phyloP scores from a whole-genome alignment of 164 flowering plant species.

The Aristolochia fimbriata region DNA sequence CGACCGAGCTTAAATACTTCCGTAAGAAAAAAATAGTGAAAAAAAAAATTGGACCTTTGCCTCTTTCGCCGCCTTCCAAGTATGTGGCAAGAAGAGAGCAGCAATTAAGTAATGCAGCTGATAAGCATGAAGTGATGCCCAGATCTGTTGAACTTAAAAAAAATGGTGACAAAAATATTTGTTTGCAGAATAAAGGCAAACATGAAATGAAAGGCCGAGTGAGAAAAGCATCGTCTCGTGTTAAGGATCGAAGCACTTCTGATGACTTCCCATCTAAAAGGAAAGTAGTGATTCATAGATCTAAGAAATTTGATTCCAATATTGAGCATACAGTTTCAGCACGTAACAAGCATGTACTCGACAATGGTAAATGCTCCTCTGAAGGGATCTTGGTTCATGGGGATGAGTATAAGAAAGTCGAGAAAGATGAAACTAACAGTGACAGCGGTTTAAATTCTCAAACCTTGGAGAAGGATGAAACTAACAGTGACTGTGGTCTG shows the following conservation, averaged over 20 bases:
- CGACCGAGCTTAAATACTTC: conserved; percentile 28
- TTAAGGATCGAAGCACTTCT: conserved; percentile 5
- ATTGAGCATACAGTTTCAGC: conserved; percentile 8
- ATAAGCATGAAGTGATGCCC: conserved; percentile 16
- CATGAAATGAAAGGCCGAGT: conserved; percentile 10
- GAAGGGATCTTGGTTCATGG: conserved; percentile 9
- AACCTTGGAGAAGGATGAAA: conserved; percentile 9
- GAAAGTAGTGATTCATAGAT: conserved; percentile 11
- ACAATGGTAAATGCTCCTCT: background rate
- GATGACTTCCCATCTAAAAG: conserved; percentile 10
- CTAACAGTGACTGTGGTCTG: conserved; percentile 11
- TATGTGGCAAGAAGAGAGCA: conserved; percentile 11
- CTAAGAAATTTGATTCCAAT: conserved; percentile 14
- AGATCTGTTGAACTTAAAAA: conserved; percentile 16
- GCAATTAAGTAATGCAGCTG: conserved; percentile 9
- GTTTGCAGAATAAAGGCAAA: conserved; percentile 13
- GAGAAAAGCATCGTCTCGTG: conserved; percentile 7
- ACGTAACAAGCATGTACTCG: no score
- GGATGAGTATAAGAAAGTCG: background rate
- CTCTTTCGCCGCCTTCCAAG: conserved; percentile 6
- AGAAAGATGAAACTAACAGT: conserved; percentile 12
- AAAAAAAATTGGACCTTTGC: conserved; percentile 29
- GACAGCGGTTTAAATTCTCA: conserved; percentile 10
- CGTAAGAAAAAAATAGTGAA: conserved; percentile 44
- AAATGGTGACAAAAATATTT: conserved; percentile 7